Conservation (phyloP, 176 grass and related monocot genomes). For the maize (Zea mays) region DNA sequence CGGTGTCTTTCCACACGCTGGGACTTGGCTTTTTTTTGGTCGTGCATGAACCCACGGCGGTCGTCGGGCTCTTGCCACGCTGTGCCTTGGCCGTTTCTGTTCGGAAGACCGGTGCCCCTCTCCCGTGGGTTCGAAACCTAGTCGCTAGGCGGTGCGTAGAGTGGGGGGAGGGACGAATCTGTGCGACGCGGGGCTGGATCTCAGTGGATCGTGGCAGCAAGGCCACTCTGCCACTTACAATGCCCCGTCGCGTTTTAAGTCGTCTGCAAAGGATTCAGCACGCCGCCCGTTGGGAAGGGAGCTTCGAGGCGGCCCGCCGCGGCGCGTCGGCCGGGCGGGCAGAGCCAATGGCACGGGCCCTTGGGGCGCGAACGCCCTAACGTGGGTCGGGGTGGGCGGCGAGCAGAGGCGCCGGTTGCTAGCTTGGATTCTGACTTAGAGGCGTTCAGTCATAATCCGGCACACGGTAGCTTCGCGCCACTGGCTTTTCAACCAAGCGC, state of each 20-base stretch:
- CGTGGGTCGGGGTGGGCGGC: conserved; percentile 15
- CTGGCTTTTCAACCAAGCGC: too few species aligned
- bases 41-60: too few species aligned
- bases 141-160: too few species aligned
- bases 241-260: conserved; percentile 65
- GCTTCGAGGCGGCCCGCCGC: conserved; percentile 17
- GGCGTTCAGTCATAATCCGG: too few species aligned
- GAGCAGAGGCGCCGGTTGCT: neutral
- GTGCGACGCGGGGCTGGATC: conserved; percentile 47
- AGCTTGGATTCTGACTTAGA: too few species aligned
- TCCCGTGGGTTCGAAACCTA: too few species aligned
- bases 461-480: too few species aligned
- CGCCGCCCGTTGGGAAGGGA: conserved; percentile 37
- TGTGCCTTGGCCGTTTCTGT: too few species aligned
- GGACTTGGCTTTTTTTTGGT: too few species aligned
- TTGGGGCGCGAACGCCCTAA: conserved; percentile 14
- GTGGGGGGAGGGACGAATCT: neutral
- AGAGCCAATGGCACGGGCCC: neutral
- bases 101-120: too few species aligned
- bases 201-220: conserved; percentile 71
- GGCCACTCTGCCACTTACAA: conserved; percentile 69
- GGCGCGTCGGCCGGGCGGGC: neutral
- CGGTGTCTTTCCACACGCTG: too few species aligned
- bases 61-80: too few species aligned
- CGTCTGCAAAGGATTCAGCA: conserved; percentile 61